Evolutionary conservation across 2,329 filamentous ascomycete species (phyloP), one percentile per base, ranked within the genome.

Genomic region (Mycosphaerelloides madeirae): DNA sequence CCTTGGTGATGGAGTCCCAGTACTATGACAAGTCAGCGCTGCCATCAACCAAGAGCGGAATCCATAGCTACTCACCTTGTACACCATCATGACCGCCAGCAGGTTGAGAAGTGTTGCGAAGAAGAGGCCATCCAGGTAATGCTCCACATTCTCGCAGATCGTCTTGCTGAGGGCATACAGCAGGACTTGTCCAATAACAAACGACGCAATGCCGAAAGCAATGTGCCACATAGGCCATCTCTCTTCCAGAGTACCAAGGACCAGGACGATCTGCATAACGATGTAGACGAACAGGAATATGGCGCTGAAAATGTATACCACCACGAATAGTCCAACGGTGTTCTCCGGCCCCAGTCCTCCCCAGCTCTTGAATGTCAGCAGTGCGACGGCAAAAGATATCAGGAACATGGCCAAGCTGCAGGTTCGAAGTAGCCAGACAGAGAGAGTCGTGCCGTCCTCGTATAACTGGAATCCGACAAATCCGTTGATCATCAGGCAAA

Each of bases 401-500:
- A 84, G 72, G 69, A 96, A 97, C 71, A 94, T 91, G 52, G 75
- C 79, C 13, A 85, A 69, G 2, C 87, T 95, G 63, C 80, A 83
- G 22, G 87, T 70, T 41, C 91, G 83, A 50, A 98, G 73, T 57
- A 96, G 81, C 93, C 93, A 98, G 33, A 98, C 83, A 0, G 90
- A 96, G 31, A 97, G 73, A 2, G 85, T 84, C 1, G 93, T 98
- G 39, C 93, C 93, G 61, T 98, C 93, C 68, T 98, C 93, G 67
- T 98, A 98, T 11, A 98, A 76, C 69, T 97, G 93, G 69, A 98
- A 98, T 28, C 93, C 93, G 42, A 98, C 91, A 62, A 98, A 98
- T 33, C 93, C 93, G 67, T 97, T 97, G 74, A 98, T 90, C 58
- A 97, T 73, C 44, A 98, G 75, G 65, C 85, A 94, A 19, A 88